These are phyloP conservation scores for Picea engelmannii DNA, from an alignment of 83 land plant species.

Conservation along the genomic window DNA sequence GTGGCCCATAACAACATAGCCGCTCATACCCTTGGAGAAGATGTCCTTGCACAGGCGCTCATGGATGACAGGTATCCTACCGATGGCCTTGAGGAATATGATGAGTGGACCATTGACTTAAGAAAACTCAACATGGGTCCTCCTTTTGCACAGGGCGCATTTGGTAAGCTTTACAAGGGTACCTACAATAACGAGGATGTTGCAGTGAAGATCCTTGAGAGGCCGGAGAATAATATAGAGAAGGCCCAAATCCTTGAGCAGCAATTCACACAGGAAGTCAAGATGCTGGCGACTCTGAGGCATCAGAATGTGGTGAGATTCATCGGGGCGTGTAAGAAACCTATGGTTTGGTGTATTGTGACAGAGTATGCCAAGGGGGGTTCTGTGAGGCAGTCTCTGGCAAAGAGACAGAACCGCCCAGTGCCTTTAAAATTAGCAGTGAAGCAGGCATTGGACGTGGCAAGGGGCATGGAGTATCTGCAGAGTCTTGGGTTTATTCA, in stretches of 20 bases:
- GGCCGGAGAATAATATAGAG: slow-evolving; percentile 51
- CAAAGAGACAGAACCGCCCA: slow-evolving; percentile 33
- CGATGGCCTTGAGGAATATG: slow-evolving; percentile 56
- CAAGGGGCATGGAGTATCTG: slow-evolving; percentile 72
- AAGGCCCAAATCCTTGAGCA: slow-evolving; percentile 56
- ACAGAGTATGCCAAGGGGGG: slow-evolving; percentile 83
- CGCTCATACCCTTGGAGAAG: slow-evolving; percentile 38
- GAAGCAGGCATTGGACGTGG: slow-evolving; percentile 71
- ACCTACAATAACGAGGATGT: slow-evolving; percentile 75
- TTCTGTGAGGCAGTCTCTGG: slow-evolving; percentile 56
- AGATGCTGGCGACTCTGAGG: slow-evolving; percentile 62
- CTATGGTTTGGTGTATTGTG: slow-evolving; percentile 77
- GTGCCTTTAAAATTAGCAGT: slow-evolving; percentile 61
- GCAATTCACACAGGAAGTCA: slow-evolving; percentile 68
- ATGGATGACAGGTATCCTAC: slow-evolving; percentile 59
- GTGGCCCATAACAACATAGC: not conserved
- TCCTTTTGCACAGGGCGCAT: slow-evolving; percentile 66
- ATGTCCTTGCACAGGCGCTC: slow-evolving; percentile 55
- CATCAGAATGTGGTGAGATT: slow-evolving; percentile 71
- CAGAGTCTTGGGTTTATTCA: slow-evolving; percentile 68
- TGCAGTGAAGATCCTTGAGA: slow-evolving; percentile 70
- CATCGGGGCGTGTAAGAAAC: slow-evolving; percentile 71
- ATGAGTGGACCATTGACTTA: slow-evolving; percentile 73
- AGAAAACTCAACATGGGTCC: slow-evolving; percentile 55
- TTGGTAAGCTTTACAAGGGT: slow-evolving; percentile 67